Evolutionary conservation across 2,329 filamentous ascomycete genomes (phyloP), one percentile per base, ranked within the genome.

Genomic region (Aotearoamyces nothofagi): DNA sequence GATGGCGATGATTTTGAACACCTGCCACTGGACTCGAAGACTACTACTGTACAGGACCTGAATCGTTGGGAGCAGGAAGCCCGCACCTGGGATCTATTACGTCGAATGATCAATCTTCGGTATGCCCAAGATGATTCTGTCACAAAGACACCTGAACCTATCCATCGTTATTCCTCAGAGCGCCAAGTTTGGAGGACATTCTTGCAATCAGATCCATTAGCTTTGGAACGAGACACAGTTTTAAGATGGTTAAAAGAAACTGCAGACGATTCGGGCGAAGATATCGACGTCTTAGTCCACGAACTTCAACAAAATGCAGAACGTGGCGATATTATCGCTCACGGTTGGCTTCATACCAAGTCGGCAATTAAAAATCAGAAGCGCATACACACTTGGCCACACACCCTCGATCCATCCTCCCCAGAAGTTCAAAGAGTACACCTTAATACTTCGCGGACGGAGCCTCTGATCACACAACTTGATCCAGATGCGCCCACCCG

Each of bases 301-400:
- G 77, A 87, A 32, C 64, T 86, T 30, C 78, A 86, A 48, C 65
- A 72, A 35, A 74, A 74, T 37, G 78, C 81, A 9, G 79, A 87
- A 34, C 65, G 81, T 43, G 78, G 79, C 7, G 81, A 86, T 27
- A 72, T 86, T 7, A 81, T 90, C 57, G 74, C 80, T 15, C 75
- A 84, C 49, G 87, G 87, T 22, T 94, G 86, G 81, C 69, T 94
- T 37, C 83, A 93, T 50, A 94, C 90, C 0, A 80, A 84, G 38
- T 73, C 81, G 33, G 76, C 77, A 26, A 83, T 98, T 53, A 98
- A 98, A 58, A 69, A 80, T 32, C 73, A 82, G 49, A 98, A 96
- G 58, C 74, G 78, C 33, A 57, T 90, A 39, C 69, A 79, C 34
- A 68, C 70, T 15, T 75, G 69, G 61, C 66, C 66, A 19, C 66